Conservation (phyloP, 495 filamentous ascomycete species). For the Beverwykella pulmonaria region DNA sequence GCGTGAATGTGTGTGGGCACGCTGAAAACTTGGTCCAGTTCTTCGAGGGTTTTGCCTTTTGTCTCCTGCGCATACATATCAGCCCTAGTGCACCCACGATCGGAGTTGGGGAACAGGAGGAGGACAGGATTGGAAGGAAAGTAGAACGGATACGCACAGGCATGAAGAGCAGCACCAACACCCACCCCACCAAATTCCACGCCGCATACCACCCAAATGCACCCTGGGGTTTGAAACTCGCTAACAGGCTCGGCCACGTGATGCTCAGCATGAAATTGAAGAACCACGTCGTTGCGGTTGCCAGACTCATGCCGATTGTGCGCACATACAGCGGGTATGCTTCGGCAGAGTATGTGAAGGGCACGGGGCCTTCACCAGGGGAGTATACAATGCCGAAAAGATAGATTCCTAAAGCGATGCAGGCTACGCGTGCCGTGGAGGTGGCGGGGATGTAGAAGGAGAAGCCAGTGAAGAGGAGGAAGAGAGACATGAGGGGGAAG, state of each 20-base stretch:
- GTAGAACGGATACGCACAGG: too few species aligned
- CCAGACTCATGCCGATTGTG: constrained; percentile 42
- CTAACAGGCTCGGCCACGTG: constrained; percentile 63
- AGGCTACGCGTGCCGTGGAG: constrained; percentile 1
- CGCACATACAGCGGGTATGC: constrained; percentile 47
- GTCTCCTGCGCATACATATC: too few species aligned
- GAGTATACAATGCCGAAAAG: constrained; percentile 33
- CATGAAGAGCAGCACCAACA: constrained; percentile 49
- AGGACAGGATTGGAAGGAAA: too few species aligned
- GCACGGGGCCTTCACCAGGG: too few species aligned
- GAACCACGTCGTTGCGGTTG: constrained; percentile 71
- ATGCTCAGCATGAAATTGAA: constrained; percentile 69
- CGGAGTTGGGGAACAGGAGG: too few species aligned
- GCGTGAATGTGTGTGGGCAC: too few species aligned
- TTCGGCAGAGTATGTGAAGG: constrained; percentile 73
- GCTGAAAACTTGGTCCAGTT: too few species aligned
- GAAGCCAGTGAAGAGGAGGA: constrained; percentile 24
- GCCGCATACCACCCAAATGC: constrained; percentile 64
- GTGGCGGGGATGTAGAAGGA: constrained; percentile 13
- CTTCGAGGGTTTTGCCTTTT: too few species aligned
- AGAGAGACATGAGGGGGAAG: constrained; percentile 35
- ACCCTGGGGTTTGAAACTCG: constrained; percentile 59
- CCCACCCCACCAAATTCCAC: constrained; percentile 48
- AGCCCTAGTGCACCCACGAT: too few species aligned
- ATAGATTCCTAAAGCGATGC: constrained; percentile 51